Evolutionary conservation across 257 asterid genomes (phyloP), one percentile per base, ranked within the genome.

Genomic region (Forsythia suspensa): DNA sequence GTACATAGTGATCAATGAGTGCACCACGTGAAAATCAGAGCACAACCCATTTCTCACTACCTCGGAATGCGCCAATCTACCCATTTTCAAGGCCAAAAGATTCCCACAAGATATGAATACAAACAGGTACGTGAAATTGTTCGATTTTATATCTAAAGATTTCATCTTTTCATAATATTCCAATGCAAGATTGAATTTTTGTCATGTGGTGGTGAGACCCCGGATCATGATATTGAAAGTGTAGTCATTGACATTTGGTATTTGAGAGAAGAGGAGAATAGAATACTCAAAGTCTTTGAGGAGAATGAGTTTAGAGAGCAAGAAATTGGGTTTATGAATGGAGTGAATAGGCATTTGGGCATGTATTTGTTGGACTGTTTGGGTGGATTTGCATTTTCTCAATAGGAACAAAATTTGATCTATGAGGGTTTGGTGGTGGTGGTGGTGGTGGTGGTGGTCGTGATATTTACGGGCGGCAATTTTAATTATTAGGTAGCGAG

Each of bases 1-100:
- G 48, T 93, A 93, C 98, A 93, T 93, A 0, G 98, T 91, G 61
- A 95, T 89, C 87, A 93, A 80, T 3, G 98, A 93, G 86, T 95
- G 88, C 37, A 80, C 88, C 7, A 95, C 94, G 70, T 95, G 96
- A 78, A 84, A 88, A 88, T 93, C 94, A 75, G 74, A 46, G 34
- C 76, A 84, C 89, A 93, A 67, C 76, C 97, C 98, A 76, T 44
- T 77, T 80, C 91, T 95, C 82, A 87, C 29, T 66, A 88, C 93
- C 87, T 87, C 90, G 42, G 91, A 87, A 79, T 92, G 98, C 38
- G 88, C 87, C n/a, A 82, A 75, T 39, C 77, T 72, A 12, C 98
- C 98, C 9, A 75, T 81, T 18, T 66, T 16, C 69, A 77, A 12
- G 34, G 86, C 90, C 24, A 36, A 84, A 10, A 93, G 84, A 77